phyloP scores from a whole-genome alignment of 805 yeast species.

The Zygosaccharomyces rouxii region DNA sequence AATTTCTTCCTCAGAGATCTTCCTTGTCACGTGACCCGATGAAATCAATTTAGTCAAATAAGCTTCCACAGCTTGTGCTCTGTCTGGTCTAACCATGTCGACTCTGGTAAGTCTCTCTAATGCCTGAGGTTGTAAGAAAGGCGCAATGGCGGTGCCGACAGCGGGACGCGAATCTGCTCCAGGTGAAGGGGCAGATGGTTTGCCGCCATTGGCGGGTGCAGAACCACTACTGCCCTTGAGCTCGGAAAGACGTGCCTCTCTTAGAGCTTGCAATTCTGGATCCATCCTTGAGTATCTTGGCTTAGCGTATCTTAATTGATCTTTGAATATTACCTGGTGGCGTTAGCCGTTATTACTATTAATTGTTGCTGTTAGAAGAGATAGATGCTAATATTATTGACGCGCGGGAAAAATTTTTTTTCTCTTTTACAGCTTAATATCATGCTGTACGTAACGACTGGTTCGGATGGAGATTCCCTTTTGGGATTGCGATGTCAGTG shows the following conservation, averaged over 20 bases:
- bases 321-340: neutral
- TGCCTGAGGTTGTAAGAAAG: slow-evolving; percentile 75
- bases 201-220: slow-evolving; percentile 6
- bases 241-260: slow-evolving; percentile 89
- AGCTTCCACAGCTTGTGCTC: slow-evolving; percentile 84
- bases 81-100: slow-evolving; percentile 82
- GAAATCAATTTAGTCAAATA: slow-evolving; percentile 67
- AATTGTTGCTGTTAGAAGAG: neutral
- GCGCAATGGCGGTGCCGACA: slow-evolving; percentile 44
- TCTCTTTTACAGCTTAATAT: too few species aligned
- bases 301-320: neutral
- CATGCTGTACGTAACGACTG: neutral
- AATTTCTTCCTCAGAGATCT: slow-evolving; percentile 75
- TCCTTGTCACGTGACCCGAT: slow-evolving; percentile 66
- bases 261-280: slow-evolving; percentile 84
- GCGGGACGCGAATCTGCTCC: slow-evolving; percentile 7
- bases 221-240: slow-evolving; percentile 43
- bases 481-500: neutral
- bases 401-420: slow-evolving; percentile 7
- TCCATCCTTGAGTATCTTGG: slow-evolving; percentile 51
- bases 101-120: slow-evolving; percentile 84
- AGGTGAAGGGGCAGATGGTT: slow-evolving; percentile 5
- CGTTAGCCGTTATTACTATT: neutral
- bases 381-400: neutral
- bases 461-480: neutral